Base-by-base conservation (phyloP, 2,329 filamentous ascomycete genomes). In the Aaosphaeria arxii region DNA sequence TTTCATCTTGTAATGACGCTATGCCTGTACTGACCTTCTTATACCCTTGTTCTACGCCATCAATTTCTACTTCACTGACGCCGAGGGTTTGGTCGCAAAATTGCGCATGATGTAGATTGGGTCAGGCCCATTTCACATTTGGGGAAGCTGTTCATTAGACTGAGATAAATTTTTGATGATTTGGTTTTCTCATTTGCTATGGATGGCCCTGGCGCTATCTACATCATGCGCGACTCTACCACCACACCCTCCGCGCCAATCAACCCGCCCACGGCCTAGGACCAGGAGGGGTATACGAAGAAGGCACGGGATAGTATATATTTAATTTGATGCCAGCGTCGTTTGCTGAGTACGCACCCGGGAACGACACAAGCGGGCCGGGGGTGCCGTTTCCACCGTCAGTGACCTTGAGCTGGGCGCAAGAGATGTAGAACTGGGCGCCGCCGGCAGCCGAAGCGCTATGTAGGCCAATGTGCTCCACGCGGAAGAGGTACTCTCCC, bases 381-480 rank as follows among this genome's bases (percentile, higher is more conserved):
- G 73, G 71, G 9, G 32, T 60, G 35, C 64, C 70, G 44, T 53
- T 64, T 4, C 71, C 70, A 30, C 63, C 61, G 7, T 67, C 67
- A 4, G 61, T 63, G 48, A 77, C 66, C 50, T 70, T 67, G 43
- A 77, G 45, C 58, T 77, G 74, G 0, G 69, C 72, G 53, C 74
- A 77, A 4, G 67, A 67, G 30, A 74, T 69, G 55, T 77, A 77
- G 57, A 77, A 75, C 60, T 75, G 63, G 7, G 64, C 64, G 31
- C 64, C 64, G 13, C 56, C 57, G 9, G 51, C 47, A 7, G 46
- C 46, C 9, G 49, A 41, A 3, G 64, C 70, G 42, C 64, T 62
- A 54, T 73, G 72, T 13, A 75, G 58, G 5, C 58, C 72, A 41
- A 76, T 72, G 47, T 75, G 73, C 58, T 76, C 73, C 40, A 70